A percentile compares a stretch with the other conserved stretches of the same genome.
phyloP scores from a whole-genome alignment of 2,329 filamentous ascomycete species.

The Aspergillus brasiliensis region DNA sequence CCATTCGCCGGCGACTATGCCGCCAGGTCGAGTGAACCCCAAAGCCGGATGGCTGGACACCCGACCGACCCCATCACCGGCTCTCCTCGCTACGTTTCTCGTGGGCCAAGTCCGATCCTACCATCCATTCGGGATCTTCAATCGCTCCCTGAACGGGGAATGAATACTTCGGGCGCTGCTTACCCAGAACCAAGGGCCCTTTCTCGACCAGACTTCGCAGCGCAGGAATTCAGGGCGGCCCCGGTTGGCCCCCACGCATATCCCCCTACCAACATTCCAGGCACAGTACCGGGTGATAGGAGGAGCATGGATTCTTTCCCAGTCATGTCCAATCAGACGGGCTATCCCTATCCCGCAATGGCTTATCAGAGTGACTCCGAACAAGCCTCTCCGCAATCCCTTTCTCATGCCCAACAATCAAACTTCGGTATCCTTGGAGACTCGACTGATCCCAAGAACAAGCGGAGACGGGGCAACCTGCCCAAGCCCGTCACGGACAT shows the following conservation, averaged over 20 bases:
- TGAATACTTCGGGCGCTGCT: conserved; percentile 24
- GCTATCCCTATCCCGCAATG: conserved; percentile 32
- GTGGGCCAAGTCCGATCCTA: conserved; percentile 40
- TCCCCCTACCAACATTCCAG: conserved; percentile 18
- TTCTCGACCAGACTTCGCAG: conserved; percentile 29
- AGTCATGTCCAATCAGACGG: conserved; percentile 30
- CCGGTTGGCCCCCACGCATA: conserved; percentile 12
- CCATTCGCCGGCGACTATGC: conserved; percentile 30
- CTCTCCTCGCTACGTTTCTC: conserved; percentile 26
- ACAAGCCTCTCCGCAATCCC: conserved; percentile 31
- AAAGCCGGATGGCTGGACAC: conserved; percentile 17
- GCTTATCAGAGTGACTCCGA: conserved; percentile 36
- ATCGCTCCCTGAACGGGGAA: conserved; percentile 32
- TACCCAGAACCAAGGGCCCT: conserved; percentile 30
- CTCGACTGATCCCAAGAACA: conserved; percentile 43
- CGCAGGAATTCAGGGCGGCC: conserved; percentile 28
- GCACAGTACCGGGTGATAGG: conserved; percentile 26
- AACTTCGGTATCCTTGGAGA: conserved; percentile 45
- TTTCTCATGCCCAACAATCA: conserved; percentile 35
- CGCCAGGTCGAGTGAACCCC: conserved; percentile 19
- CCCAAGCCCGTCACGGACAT: conserved; percentile 89
- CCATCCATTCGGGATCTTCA: conserved; percentile 42
- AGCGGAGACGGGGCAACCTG: conserved; percentile 74
- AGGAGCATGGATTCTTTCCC: conserved; percentile 27
- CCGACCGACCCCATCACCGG: conserved; percentile 12